Conservation (phyloP, 805 yeast genomes). For the Wickerhamomyces canadensis region DNA sequence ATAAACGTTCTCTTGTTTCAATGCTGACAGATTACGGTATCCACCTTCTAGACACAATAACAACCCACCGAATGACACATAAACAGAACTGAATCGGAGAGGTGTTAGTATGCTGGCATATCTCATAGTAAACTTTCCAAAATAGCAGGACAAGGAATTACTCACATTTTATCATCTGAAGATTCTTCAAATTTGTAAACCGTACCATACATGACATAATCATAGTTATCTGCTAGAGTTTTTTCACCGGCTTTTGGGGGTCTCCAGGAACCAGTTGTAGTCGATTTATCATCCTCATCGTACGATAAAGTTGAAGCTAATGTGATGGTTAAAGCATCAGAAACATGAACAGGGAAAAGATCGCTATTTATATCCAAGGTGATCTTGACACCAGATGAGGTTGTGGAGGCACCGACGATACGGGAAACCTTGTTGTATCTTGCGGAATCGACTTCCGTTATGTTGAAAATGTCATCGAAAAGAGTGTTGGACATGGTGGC, state of each 20-base stretch:
- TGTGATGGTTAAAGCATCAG: slow-evolving; percentile 79
- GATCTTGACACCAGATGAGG: slow-evolving; percentile 73
- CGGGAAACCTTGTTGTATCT: slow-evolving; percentile 91
- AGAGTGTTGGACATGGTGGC: slow-evolving; percentile 59
- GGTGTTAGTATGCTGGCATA: too few relatives aligned
- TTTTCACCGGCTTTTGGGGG: slow-evolving; percentile 76
- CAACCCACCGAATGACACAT: slow-evolving; percentile 93
- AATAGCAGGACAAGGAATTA: not conserved
- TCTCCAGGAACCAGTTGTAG: slow-evolving; percentile 41
- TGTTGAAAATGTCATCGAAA: slow-evolving; percentile 88
- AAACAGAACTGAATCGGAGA: slow-evolving; percentile 54
- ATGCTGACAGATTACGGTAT: slow-evolving; percentile 77
- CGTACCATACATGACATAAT: slow-evolving; percentile 97
- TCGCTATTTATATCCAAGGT: slow-evolving; percentile 90
- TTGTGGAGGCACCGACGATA: slow-evolving; percentile 80
- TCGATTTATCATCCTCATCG: slow-evolving; percentile 44
- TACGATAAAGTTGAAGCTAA: slow-evolving; percentile 68
- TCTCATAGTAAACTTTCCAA: too few relatives aligned
- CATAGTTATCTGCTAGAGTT: slow-evolving; percentile 92
- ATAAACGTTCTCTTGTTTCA: slow-evolving; percentile 93
- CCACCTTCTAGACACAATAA: slow-evolving; percentile 92
- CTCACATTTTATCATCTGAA: slow-evolving; percentile 43
- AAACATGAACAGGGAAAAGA: slow-evolving; percentile 74
- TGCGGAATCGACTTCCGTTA: slow-evolving; percentile 78
- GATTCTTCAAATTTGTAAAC: slow-evolving; percentile 95